Percentiles rank a stretch among this genome's conserved stretches.
phyloP scores from a whole-genome alignment of 2,329 filamentous ascomycete species.

The Penicillium sp. region DNA sequence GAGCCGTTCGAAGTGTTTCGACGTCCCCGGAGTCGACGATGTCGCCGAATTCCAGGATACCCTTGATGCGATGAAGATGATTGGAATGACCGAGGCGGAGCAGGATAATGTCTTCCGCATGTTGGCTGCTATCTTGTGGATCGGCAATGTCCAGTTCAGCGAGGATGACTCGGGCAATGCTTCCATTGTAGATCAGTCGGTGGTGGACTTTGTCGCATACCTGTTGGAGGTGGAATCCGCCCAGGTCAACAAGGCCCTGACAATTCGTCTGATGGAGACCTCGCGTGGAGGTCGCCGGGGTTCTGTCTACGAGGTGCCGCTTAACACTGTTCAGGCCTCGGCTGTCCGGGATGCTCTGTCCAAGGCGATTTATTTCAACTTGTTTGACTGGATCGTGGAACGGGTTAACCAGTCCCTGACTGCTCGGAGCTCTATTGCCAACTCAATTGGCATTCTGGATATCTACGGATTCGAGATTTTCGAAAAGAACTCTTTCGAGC shows the following conservation, averaged over 20 bases:
- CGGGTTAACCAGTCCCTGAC: constrained; percentile 85
- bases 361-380: constrained; percentile 94
- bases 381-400: constrained; percentile 97
- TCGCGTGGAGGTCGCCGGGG: constrained; percentile 61
- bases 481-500: constrained; percentile 97
- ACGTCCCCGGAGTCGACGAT: constrained; percentile 93
- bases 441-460: constrained; percentile 93
- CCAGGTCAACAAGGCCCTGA: constrained; percentile 79
- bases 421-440: constrained; percentile 67
- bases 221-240: constrained; percentile 80
- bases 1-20: constrained; percentile 86
- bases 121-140: constrained; percentile 85
- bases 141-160: constrained; percentile 85
- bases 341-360: constrained; percentile 86
- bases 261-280: constrained; percentile 76
- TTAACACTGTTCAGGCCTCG: constrained; percentile 80
- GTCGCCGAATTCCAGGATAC: constrained; percentile 84
- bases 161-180: constrained; percentile 91
- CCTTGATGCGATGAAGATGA: constrained; percentile 87
- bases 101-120: constrained; percentile 97
- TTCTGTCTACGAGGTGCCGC: constrained; percentile 67
- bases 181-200: constrained; percentile 77
- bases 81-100: constrained; percentile 80
- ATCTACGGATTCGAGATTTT: constrained; percentile 99
- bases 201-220: constrained; percentile 92